phyloP scores from a whole-genome alignment of 2,329 filamentous ascomycete genomes.

The Davidsoniella virescens region DNA sequence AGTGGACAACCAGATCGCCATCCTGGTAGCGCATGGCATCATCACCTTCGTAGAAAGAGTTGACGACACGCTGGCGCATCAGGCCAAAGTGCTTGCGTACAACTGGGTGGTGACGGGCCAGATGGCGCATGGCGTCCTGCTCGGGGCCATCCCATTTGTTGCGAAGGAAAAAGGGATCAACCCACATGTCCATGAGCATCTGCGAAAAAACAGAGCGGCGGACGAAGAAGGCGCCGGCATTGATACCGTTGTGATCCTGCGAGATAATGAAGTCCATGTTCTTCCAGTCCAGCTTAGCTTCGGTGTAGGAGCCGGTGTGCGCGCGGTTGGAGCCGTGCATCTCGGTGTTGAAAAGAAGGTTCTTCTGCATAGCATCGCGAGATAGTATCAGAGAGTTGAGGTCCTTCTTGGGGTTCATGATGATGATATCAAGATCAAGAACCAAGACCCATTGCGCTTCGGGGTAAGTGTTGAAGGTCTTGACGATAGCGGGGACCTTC shows the following conservation, averaged over 20 bases:
- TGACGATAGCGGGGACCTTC: conserved; percentile 12
- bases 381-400: conserved; percentile 13
- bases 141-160: conserved; percentile 11
- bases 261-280: conserved; percentile 12
- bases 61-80: conserved; percentile 11
- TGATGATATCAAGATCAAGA: conserved; percentile 12
- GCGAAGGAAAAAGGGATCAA: conserved; percentile 12
- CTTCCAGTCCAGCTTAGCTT: conserved; percentile 11
- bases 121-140: conserved; percentile 12
- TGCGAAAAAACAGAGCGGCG: conserved; percentile 11
- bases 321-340: conserved; percentile 4
- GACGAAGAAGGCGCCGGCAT: conserved; percentile 12
- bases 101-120: conserved; percentile 11
- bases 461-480: conserved; percentile 12
- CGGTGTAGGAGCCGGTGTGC: conserved; percentile 8
- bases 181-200: conserved; percentile 13
- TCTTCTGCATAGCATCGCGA: conserved; percentile 10
- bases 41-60: conserved; percentile 11
- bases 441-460: conserved; percentile 12
- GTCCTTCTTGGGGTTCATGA: conserved; percentile 10
- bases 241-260: conserved; percentile 13
- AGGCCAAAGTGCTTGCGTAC: conserved; percentile 12
- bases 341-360: conserved; percentile 8
- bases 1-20: conserved; percentile 11
- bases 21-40: conserved; percentile 9